These are phyloP conservation scores for Penicillium argentinense DNA, from an alignment of 495 filamentous ascomycete species.

Conservation along the genomic window DNA sequence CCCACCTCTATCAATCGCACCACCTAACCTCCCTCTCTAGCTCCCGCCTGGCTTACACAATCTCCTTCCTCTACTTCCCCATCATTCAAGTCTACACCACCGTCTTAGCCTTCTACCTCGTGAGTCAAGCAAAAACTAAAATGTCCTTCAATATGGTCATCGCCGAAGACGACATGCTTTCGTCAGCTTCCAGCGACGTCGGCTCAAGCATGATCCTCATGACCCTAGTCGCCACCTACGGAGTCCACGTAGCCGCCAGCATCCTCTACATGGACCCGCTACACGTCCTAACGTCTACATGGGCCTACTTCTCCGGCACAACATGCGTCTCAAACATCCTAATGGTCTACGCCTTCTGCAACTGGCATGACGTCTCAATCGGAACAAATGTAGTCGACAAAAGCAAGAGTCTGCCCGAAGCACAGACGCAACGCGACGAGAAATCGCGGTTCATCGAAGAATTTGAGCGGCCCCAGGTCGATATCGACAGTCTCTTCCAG, in stretches of 20 bases:
- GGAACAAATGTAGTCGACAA: conserved; percentile 98
- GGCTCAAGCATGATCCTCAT: conserved; percentile 72
- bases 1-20: too few relatives aligned
- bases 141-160: conserved; percentile 42
- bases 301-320: conserved; percentile 47
- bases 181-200: not conserved
- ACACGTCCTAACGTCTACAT: conserved; percentile 98
- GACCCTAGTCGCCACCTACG: conserved; percentile 86
- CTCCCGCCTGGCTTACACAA: conserved; percentile 64
- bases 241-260: conserved; percentile 90
- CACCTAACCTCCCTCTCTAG: too few relatives aligned
- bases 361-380: conserved; percentile 99
- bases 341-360: conserved; percentile 95
- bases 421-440: conserved; percentile 70
- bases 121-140: conserved; percentile 64
- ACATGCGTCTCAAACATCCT: conserved; percentile 90
- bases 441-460: conserved; percentile 90
- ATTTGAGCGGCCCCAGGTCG: conserved; percentile 84
- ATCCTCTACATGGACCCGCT: conserved; percentile 96
- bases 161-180: conserved; percentile 5
- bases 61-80: conserved; percentile 75
- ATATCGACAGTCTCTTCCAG: conserved; percentile 91
- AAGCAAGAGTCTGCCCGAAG: conserved; percentile 83
- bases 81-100: conserved; percentile 76
- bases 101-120: conserved; percentile 77